phyloP scores from a whole-genome alignment of 225 moss, liverwort and hornwort species.

The Sphagnum tenellum region DNA sequence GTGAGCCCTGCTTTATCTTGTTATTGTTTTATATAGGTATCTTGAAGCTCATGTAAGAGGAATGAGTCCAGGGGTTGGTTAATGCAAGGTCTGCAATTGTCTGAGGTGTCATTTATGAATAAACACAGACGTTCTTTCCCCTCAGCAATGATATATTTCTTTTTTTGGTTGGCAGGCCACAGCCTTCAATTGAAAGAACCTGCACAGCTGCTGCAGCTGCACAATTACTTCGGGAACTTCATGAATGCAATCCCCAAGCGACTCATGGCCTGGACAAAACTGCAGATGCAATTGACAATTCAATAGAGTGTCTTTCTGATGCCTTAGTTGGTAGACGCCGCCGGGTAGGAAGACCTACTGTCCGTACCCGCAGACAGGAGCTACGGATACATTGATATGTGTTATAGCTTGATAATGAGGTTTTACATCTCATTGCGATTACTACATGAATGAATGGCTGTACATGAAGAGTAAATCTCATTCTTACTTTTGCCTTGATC shows the following conservation, averaged over 20 bases:
- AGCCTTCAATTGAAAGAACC: slow-evolving; percentile 51
- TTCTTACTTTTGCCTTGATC: too few relatives aligned
- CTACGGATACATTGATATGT: slow-evolving; percentile 4
- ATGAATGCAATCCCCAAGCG: slow-evolving; percentile 22
- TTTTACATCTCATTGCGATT: too few relatives aligned
- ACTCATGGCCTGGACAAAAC: slow-evolving; percentile 21
- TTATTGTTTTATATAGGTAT: neutral
- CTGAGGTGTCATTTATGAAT: neutral
- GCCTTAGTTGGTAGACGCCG: slow-evolving; percentile 69
- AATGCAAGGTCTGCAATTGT: neutral
- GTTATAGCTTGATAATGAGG: too few relatives aligned
- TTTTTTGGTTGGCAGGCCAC: slow-evolving; percentile 21
- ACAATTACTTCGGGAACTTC: slow-evolving; percentile 61
- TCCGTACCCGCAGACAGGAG: slow-evolving; percentile 25
- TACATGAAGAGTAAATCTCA: too few relatives aligned
- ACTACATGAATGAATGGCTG: too few relatives aligned
- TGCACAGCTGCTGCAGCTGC: slow-evolving; percentile 74
- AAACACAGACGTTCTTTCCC: slow-evolving; percentile 4
- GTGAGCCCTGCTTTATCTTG: slow-evolving; percentile 10
- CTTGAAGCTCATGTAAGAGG: neutral
- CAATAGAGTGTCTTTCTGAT: slow-evolving; percentile 40
- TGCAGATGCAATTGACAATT: slow-evolving; percentile 43
- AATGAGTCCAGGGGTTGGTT: neutral
- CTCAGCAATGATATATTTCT: neutral
- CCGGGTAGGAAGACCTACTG: slow-evolving; percentile 53